Evolutionary conservation across 2,329 filamentous ascomycete species (phyloP), one percentile per base, ranked within the genome.

Genomic region (Ambrosiella beaveri): DNA sequence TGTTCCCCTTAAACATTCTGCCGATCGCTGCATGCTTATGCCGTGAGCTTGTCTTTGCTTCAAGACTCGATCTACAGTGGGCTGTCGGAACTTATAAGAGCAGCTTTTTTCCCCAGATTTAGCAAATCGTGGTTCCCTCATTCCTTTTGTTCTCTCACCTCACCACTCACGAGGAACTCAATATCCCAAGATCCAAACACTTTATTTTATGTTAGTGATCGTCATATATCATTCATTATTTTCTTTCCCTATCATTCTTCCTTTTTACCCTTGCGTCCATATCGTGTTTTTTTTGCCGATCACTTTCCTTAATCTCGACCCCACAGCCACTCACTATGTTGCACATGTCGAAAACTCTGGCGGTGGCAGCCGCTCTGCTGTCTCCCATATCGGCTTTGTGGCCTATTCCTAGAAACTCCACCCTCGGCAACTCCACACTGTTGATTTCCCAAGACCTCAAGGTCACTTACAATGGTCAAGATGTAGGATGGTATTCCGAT

Each of bases 381-480:
- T 64, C 74, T 62, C 69, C 69, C 54, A 65, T 71, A 59, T 64
- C 68, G 5, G 58, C 62, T 11, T 71, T 83, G 61, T 83, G 80
- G 80, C 80, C 80, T 11, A 70, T 73, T 19, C 80, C 80, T 1
- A 69, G 70, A 57, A 71, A 70, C 44, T 71, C 76, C 57, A 74
- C 71, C 50, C 77, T 73, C 13, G 80, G 80, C 59, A 73, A 73
- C 63, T 71, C 71, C 8, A 70, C 73, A 38, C 68, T 83, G 61
- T 79, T 75, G 68, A 76, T 83, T 64, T 70, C 73, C 61, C 68
- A 74, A 61, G 69, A 70, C 62, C 66, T 82, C 59, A 64, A 70
- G 12, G 71, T 83, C 60, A 79, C 75, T 44, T 82, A 82, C 66
- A 82, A 83, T 69, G 76, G 77, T 64, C 70, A 69, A 66, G 66